Percentiles rank a stretch among this genome's conserved stretches.
Evolutionary conservation across 2,329 filamentous ascomycete species (phyloP).

Genomic region (Botrytis squamosa): DNA sequence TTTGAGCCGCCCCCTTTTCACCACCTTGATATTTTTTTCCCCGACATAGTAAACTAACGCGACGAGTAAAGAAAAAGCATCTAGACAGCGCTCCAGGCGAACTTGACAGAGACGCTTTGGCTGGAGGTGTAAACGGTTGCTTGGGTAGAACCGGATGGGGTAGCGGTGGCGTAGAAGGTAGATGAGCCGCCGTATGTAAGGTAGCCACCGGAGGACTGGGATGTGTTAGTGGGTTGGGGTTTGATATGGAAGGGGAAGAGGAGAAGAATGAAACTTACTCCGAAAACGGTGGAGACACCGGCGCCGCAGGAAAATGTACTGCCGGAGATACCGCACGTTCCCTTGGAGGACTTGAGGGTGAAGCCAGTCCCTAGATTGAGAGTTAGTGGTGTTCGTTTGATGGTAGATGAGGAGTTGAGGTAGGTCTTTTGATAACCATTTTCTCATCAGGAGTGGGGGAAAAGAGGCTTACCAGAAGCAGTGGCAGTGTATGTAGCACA

Average conservation of each 20-base stretch:
- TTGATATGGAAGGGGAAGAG: not conserved
- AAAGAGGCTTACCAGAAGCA: conserved; percentile 46
- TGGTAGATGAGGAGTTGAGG: not conserved
- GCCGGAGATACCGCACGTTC: conserved; percentile 54
- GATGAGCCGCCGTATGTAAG: conserved; percentile 35
- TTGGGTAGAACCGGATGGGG: conserved; percentile 39
- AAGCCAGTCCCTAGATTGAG: conserved; percentile 33
- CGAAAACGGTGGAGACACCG: conserved; percentile 44
- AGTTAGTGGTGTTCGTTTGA: not conserved
- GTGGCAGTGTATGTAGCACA: conserved; percentile 65
- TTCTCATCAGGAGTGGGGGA: not conserved
- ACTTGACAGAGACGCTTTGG: conserved; percentile 36
- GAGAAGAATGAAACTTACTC: conserved; percentile 32
- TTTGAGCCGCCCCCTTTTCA: not conserved
- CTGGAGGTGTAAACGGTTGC: conserved; percentile 35
- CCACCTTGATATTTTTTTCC: not conserved
- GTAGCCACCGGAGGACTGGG: conserved; percentile 24
- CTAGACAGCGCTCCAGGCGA: conserved; percentile 35
- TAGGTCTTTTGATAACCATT: not conserved
- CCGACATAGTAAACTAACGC: not conserved
- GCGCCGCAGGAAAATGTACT: conserved; percentile 56
- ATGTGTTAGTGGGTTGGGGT: not conserved
- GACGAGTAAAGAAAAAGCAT: not conserved
- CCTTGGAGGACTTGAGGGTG: conserved; percentile 58
- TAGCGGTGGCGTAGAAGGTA: conserved; percentile 39